Conservation (phyloP, 2,329 filamentous ascomycete genomes). For the Pestalotiopsis sp. region DNA sequence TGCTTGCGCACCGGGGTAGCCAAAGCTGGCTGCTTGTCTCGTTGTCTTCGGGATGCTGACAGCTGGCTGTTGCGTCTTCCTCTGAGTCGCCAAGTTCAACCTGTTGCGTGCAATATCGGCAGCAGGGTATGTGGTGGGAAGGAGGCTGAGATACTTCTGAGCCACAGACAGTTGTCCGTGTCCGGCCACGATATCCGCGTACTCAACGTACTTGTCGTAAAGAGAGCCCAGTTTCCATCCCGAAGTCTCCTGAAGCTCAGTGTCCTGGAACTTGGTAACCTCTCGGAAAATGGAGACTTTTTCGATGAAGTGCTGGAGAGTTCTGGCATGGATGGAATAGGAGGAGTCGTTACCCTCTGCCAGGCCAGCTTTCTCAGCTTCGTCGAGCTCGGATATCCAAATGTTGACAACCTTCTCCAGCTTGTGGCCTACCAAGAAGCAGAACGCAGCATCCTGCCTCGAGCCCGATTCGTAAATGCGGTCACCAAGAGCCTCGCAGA, state of each 20-base stretch:
- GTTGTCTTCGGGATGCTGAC: slow-evolving; percentile 37
- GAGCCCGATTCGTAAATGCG: slow-evolving; percentile 76
- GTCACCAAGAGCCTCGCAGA: slow-evolving; percentile 94
- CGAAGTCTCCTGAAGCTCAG: slow-evolving; percentile 66
- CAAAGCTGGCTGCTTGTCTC: slow-evolving; percentile 40
- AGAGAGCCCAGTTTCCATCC: slow-evolving; percentile 88
- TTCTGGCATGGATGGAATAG: slow-evolving; percentile 88
- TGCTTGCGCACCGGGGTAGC: slow-evolving; percentile 49
- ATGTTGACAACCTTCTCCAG: slow-evolving; percentile 95
- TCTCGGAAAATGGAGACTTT: slow-evolving; percentile 97
- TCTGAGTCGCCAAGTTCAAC: slow-evolving; percentile 80
- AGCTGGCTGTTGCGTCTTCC: slow-evolving; percentile 33
- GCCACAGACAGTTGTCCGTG: slow-evolving; percentile 86
- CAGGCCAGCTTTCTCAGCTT: slow-evolving; percentile 75
- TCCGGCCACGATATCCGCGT: slow-evolving; percentile 89
- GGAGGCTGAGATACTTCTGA: slow-evolving; percentile 85
- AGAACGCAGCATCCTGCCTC: slow-evolving; percentile 92
- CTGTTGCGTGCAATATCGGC: slow-evolving; percentile 85
- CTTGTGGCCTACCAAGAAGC: slow-evolving; percentile 93
- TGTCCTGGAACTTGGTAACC: slow-evolving; percentile 87
- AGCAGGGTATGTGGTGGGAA: slow-evolving; percentile 80
- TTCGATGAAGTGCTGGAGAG: slow-evolving; percentile 91
- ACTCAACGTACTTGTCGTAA: slow-evolving; percentile 96
- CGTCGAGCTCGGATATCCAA: slow-evolving; percentile 87
- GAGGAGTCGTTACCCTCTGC: slow-evolving; percentile 72